Evolutionary conservation across 2,329 filamentous ascomycete genomes (phyloP).

Genomic region (Cordyceps cateniannulata): DNA sequence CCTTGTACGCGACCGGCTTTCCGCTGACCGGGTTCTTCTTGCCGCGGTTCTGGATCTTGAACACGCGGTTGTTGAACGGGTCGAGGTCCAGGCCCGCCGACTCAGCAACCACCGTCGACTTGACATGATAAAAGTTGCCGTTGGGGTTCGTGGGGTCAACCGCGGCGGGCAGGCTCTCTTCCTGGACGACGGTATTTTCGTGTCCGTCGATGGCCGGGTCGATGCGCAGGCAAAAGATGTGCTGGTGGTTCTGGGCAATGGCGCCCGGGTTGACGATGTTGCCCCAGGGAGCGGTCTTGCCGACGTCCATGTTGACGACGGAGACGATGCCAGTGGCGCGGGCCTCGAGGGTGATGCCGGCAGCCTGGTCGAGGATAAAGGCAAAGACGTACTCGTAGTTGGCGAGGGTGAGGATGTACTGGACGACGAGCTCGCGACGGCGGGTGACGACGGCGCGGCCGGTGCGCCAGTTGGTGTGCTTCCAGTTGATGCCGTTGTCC

Average conservation of each 20-base stretch:
- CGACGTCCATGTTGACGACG: conserved; percentile 43
- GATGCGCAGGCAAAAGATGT: conserved; percentile 57
- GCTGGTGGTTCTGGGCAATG: conserved; percentile 60
- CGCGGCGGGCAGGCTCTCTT: conserved; percentile 37
- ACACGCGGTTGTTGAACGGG: conserved; percentile 39
- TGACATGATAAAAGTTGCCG: conserved; percentile 37
- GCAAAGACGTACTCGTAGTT: conserved; percentile 53
- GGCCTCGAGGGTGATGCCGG: conserved; percentile 27
- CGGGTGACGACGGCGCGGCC: conserved; percentile 48
- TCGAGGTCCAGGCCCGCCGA: conserved; percentile 42
- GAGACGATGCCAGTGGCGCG: conserved; percentile 37
- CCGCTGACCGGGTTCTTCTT: conserved; percentile 36
- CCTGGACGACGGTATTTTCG: conserved; percentile 44
- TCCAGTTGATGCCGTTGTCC: conserved; percentile 51
- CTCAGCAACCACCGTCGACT: conserved; percentile 38
- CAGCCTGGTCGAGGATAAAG: conserved; percentile 47
- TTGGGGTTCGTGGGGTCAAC: conserved; percentile 41
- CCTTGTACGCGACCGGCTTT: conserved; percentile 42
- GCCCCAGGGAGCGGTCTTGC: conserved; percentile 48
- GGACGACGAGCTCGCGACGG: conserved; percentile 49
- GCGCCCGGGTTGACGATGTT: conserved; percentile 55
- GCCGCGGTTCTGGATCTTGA: conserved; percentile 43
- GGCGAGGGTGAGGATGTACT: conserved; percentile 55
- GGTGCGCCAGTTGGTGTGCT: conserved; percentile 54
- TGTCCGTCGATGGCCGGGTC: conserved; percentile 57